A percentile compares a stretch with the other conserved stretches of the same genome.
phyloP scores from a whole-genome alignment of 495 filamentous ascomycete species.

The Podospora pseudoanserina region DNA sequence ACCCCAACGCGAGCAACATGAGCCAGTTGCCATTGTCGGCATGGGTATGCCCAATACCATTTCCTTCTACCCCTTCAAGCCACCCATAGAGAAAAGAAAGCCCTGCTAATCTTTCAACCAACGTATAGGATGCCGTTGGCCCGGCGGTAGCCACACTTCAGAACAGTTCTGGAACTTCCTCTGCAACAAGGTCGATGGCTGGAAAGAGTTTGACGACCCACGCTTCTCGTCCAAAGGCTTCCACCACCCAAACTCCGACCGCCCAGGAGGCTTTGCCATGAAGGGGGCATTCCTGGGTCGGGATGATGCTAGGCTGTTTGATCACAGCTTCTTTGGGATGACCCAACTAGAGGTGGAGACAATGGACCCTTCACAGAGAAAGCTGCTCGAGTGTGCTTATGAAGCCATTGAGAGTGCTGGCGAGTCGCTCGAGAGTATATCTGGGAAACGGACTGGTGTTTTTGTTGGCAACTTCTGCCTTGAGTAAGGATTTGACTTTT shows the following conservation, averaged over 20 bases:
- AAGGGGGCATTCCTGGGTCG: not conserved
- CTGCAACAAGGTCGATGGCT: not conserved
- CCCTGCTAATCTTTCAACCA: not conserved
- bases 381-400: not conserved
- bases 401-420: not conserved
- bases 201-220: not conserved
- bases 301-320: not conserved
- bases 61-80: not conserved
- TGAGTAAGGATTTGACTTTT: not conserved
- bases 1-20: not conserved
- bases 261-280: not conserved
- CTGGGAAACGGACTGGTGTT: not conserved
- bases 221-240: not conserved
- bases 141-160: not conserved
- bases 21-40: slow-evolving; percentile 1
- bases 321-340: not conserved
- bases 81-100: not conserved
- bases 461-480: not conserved
- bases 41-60: not conserved
- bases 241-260: not conserved
- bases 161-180: not conserved
- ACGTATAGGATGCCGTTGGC: not conserved
- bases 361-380: not conserved
- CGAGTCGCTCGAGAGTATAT: not conserved
- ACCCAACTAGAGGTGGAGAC: not conserved